These are phyloP conservation scores for Nannochloropsis oceanica DNA, from an alignment of 108 stramenopile genomes.

Conservation along the genomic window DNA sequence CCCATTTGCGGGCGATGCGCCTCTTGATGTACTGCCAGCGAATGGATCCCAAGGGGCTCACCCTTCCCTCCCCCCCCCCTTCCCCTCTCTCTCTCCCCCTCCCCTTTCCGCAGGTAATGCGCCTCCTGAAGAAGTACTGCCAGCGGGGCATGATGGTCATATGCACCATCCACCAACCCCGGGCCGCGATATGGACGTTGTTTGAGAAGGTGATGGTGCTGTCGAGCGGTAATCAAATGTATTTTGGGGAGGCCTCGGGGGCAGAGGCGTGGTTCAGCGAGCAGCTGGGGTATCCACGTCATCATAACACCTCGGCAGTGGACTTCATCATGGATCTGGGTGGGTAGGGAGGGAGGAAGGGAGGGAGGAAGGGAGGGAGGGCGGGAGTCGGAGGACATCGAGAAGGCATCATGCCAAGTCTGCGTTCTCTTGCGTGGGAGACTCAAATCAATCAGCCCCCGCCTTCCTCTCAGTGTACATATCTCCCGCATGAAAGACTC, in stretches of 20 bases:
- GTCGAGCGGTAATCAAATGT: neutral
- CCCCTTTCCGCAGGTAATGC: neutral
- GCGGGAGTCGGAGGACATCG: neutral
- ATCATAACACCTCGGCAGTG: neutral
- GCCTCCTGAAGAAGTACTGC: neutral
- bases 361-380: neutral
- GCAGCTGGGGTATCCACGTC: neutral
- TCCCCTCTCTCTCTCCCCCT: neutral
- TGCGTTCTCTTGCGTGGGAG: too few relatives aligned
- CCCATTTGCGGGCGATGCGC: neutral
- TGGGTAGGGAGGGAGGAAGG: neutral
- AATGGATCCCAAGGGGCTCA: neutral
- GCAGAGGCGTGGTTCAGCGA: neutral
- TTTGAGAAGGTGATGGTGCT: neutral
- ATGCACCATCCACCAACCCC: constrained; percentile 10
- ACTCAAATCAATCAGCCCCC: too few relatives aligned
- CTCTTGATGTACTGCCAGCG: neutral
- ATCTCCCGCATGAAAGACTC: too few relatives aligned
- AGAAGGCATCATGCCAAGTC: neutral
- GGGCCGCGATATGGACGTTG: neutral
- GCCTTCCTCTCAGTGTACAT: too few relatives aligned
- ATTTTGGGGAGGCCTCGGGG: neutral
- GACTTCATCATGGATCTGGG: neutral
- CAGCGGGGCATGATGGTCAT: neutral
- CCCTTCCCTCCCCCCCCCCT: neutral